Conservation (phyloP, 192 early-diverging fungal genomes). For the Linnemannia elongata region DNA sequence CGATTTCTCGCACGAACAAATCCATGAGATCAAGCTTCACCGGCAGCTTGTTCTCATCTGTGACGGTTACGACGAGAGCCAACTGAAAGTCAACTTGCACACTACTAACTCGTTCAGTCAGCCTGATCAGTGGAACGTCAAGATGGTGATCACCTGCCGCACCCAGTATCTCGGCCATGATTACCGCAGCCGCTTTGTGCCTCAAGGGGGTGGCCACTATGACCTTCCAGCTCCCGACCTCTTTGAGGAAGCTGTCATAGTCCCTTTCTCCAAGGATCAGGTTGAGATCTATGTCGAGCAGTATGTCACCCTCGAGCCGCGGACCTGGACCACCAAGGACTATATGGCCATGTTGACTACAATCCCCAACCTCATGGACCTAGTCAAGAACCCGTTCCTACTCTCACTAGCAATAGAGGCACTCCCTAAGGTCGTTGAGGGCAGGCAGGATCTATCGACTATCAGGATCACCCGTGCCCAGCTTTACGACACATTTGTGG, state of each 20-base stretch:
- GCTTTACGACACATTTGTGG: slow-evolving; percentile 5
- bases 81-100: background rate
- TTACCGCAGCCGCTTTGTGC: background rate
- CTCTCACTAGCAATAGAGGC: background rate
- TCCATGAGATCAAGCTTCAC: background rate
- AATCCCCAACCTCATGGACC: slow-evolving; percentile 2
- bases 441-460: background rate
- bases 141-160: slow-evolving; percentile 1
- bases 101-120: background rate
- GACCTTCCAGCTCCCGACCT: no score
- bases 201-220: background rate
- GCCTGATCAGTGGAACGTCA: background rate
- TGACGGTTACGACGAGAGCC: slow-evolving; percentile 9
- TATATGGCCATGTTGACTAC: background rate
- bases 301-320: background rate
- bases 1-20: background rate
- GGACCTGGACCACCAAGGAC: background rate
- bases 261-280: background rate
- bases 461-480: background rate
- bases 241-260: background rate
- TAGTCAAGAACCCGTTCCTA: background rate
- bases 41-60: background rate
- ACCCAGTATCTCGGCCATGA: background rate
- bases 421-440: background rate
- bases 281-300: background rate